Evolutionary conservation across 306 rosid genomes (phyloP), one percentile per base, ranked within the genome.

Genomic region (Mimosa bimucronata): DNA sequence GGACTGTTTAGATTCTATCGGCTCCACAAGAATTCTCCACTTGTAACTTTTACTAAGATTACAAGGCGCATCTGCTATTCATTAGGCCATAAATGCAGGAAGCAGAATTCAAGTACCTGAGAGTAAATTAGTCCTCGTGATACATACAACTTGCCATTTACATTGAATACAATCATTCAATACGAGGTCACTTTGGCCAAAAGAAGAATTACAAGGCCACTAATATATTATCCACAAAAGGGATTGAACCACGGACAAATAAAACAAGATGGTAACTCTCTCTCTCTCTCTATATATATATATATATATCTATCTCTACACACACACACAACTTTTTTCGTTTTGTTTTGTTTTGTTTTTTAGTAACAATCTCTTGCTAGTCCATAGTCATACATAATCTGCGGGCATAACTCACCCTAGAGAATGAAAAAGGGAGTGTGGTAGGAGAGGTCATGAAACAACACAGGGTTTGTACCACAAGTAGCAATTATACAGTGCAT

Each of bases 31-130:
- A 64, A 65, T 60, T 29, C 16, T 52, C 18, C 11, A 64, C 23
- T 37, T 46, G 82, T 30, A 66, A 46, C 30, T 9, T 61, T 73
- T 70, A 76, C 74, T 29, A 37, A 66, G 83, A 64, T 71, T 62
- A 19, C 37, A 28, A 61, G 67, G 79, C 62, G 55, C 19, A 38
- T 29, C 26, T 46, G 13, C 16, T 30, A 38, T 69, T 74, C 48
- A 42, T 66, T 46, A 44, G 46, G 73, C 67, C 73, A 28, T 37
- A 61, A 5, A 61, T 61, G 67, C 29, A 61, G n/a, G 38, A 66
- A 71, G 60, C 40, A 72, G 45, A 58, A 74, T 50, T 40, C 52
- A 84, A 26, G 57, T 45, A 71, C 75, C 66, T 65, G 71, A 66
- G 34, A 73, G 58, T 34, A 11, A 57, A 58, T 25, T 25, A 58